These are phyloP conservation scores for Naganishia antarctica DNA, from an alignment of 768 basidiomycete species.

Conservation along the genomic window DNA sequence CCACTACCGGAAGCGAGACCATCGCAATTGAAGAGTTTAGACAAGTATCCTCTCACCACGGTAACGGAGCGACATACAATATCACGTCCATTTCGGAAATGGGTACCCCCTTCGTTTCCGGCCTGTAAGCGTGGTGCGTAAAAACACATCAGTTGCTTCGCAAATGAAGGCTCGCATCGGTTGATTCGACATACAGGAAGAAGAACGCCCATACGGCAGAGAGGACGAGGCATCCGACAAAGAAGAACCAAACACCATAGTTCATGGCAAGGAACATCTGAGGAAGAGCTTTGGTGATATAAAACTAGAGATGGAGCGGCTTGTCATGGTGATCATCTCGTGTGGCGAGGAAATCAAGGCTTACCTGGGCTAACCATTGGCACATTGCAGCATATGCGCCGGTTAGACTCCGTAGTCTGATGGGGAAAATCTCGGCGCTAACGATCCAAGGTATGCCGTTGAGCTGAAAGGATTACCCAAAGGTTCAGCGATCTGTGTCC, in stretches of 20 bases:
- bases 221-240: slow-evolving; percentile 34
- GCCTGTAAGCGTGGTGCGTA: slow-evolving; percentile 31
- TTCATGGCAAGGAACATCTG: slow-evolving; percentile 41
- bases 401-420: slow-evolving; percentile 35
- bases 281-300: slow-evolving; percentile 45
- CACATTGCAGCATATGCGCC: slow-evolving; percentile 35
- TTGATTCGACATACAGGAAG: slow-evolving; percentile 44
- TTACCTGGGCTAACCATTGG: slow-evolving; percentile 30
- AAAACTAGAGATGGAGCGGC: slow-evolving; percentile 29
- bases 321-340: neutral
- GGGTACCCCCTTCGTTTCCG: slow-evolving; percentile 50
- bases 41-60: too few relatives aligned
- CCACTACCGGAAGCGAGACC: too few relatives aligned
- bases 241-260: slow-evolving; percentile 46
- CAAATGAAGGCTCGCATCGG: too few relatives aligned
- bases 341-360: slow-evolving; percentile 4
- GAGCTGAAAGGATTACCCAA: neutral
- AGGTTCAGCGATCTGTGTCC: neutral
- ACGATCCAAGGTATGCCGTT: neutral
- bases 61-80: neutral
- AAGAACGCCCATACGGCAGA: slow-evolving; percentile 54
- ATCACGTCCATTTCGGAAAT: slow-evolving; percentile 2
- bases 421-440: slow-evolving; percentile 42
- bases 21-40: too few relatives aligned
- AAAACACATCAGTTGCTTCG: too few relatives aligned